Evolutionary conservation across 176 grass and related monocot genomes (phyloP), one percentile per base, ranked within the genome.

Genomic region (Oryza glumipatula): DNA sequence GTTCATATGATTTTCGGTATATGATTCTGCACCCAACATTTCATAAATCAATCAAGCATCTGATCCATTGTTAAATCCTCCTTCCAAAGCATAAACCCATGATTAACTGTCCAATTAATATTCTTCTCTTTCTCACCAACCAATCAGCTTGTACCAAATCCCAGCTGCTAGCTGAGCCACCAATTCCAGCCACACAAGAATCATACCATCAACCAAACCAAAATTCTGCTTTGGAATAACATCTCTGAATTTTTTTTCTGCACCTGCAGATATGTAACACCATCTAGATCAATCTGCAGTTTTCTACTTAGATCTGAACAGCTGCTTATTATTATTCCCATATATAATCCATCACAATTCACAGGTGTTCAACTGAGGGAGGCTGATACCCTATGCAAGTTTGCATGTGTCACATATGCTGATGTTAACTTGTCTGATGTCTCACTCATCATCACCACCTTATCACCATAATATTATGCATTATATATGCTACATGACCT

Each of bases 401-500:
- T 49, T 15, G 47, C 47, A 15, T 14, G 12, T 49, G 47, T 49
- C 2, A 49, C 56, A 26, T 65, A 49, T 58, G 22, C 63, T 35
- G 82, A 41, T 23, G 21, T 13, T 21, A 58, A 85, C 46, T 0
- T 41, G 30, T 35, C 24, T 61, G 52, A 56, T 6, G 17, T 56
- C 52, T 23, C 61, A 16, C 9, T 76, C 14, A 24, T 76, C 14
- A 24, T 22, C 56, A 61, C 56, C 56, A 61, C 56, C 56, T 61
- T 39, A 43, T 78, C 38, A 23, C 67, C 51, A 21, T 56, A 52
- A 52, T 56, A 19, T 19, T 19, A 21, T 19, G 28, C 78, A 78
- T 77, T 35, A 71, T 51, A 84, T 86, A 65, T 14, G 76, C 38
- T 13, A 9, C 22, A 1, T 14, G 68, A 3, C 58, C 45, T 86